phyloP scores from a whole-genome alignment of 2,329 filamentous ascomycete species.

The Phaeophleospora eucalypticola region DNA sequence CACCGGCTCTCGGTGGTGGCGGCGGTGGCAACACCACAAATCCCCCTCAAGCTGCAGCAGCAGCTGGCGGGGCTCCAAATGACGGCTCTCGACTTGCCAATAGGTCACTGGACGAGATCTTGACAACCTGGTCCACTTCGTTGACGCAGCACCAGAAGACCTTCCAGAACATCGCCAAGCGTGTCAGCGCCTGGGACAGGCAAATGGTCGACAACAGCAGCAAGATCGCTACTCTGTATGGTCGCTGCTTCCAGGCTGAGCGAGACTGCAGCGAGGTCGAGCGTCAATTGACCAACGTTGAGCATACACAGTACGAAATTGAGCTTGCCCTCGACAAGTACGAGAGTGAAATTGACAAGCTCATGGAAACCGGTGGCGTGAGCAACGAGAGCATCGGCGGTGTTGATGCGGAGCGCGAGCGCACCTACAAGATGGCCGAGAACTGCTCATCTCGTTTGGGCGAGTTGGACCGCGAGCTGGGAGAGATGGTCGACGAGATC shows the following conservation, averaged over 20 bases:
- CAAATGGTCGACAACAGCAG: slow-evolving; percentile 89
- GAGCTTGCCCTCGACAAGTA: slow-evolving; percentile 85
- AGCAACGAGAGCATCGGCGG: slow-evolving; percentile 58
- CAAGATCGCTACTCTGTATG: slow-evolving; percentile 90
- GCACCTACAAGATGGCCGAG: slow-evolving; percentile 91
- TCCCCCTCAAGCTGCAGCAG: slow-evolving; percentile 35
- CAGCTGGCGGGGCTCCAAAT: slow-evolving; percentile 73
- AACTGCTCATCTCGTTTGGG: slow-evolving; percentile 85
- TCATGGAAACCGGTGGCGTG: slow-evolving; percentile 71
- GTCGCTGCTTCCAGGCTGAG: slow-evolving; percentile 89
- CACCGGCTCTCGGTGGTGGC: slow-evolving; percentile 4
- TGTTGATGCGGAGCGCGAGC: slow-evolving; percentile 91
- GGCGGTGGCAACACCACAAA: slow-evolving; percentile 6
- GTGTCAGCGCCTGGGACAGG: slow-evolving; percentile 87
- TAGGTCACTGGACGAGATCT: slow-evolving; percentile 98
- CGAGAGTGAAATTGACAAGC: slow-evolving; percentile 83
- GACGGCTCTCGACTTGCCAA: slow-evolving; percentile 85
- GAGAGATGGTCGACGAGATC: slow-evolving; percentile 97
- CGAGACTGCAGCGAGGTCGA: slow-evolving; percentile 91
- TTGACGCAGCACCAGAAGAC: slow-evolving; percentile 95
- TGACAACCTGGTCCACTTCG: slow-evolving; percentile 93
- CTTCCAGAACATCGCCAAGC: slow-evolving; percentile 83
- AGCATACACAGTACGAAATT: slow-evolving; percentile 88
- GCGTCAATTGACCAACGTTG: slow-evolving; percentile 80
- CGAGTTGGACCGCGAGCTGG: slow-evolving; percentile 87